Evolutionary conservation across 805 yeast species (phyloP).

Genomic region (Saturnispora dispora): DNA sequence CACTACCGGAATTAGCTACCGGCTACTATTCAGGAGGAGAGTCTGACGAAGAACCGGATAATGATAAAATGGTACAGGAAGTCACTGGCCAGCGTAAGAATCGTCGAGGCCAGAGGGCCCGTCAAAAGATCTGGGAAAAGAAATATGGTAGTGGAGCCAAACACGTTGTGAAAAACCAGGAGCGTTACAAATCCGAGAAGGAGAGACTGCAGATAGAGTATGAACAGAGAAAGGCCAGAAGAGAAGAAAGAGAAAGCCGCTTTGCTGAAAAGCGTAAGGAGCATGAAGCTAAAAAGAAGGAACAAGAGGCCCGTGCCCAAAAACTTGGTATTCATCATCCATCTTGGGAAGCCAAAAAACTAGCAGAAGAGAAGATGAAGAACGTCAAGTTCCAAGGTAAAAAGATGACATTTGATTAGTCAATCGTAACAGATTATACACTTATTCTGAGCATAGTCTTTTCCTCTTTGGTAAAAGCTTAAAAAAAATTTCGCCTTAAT

Average conservation of each 20-base stretch:
- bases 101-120: slow-evolving; percentile 94
- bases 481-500: background rate
- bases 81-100: slow-evolving; percentile 57
- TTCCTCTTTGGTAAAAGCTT: background rate
- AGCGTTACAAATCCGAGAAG: slow-evolving; percentile 43
- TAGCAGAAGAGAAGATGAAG: slow-evolving; percentile 56
- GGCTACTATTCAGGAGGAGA: slow-evolving; percentile 82
- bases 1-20: slow-evolving; percentile 59
- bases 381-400: slow-evolving; percentile 73
- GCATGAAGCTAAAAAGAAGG: slow-evolving; percentile 11
- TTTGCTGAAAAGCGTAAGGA: slow-evolving; percentile 12
- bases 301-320: slow-evolving; percentile 11
- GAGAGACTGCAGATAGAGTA: slow-evolving; percentile 53
- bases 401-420: slow-evolving; percentile 63
- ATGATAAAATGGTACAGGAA: slow-evolving; percentile 43
- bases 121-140: slow-evolving; percentile 93
- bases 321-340: slow-evolving; percentile 53
- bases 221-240: slow-evolving; percentile 63
- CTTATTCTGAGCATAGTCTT: slow-evolving; percentile 1
- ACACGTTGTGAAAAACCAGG: slow-evolving; percentile 65
- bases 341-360: slow-evolving; percentile 92
- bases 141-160: slow-evolving; percentile 81
- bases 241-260: slow-evolving; percentile 42
- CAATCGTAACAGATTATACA: background rate
- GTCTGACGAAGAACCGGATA: slow-evolving; percentile 44